Conservation (phyloP, 208 protist species). For the Leishmania aethiopica region DNA sequence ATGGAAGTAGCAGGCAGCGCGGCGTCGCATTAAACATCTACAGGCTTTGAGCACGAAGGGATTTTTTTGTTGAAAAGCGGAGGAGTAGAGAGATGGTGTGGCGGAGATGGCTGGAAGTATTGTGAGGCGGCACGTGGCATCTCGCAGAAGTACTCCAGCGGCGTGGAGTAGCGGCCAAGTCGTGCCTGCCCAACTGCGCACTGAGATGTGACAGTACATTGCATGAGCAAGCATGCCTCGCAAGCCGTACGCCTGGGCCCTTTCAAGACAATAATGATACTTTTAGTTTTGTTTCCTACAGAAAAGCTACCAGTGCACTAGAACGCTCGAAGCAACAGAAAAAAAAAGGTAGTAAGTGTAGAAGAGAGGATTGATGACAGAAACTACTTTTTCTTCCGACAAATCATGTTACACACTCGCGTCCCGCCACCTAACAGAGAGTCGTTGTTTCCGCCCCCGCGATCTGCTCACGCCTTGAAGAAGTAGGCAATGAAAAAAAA, state of each 20-base stretch:
- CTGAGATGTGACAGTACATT: background rate
- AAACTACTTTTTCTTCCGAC: background rate
- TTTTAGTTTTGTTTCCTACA: constrained; percentile 23
- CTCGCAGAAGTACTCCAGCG: background rate
- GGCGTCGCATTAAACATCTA: constrained; percentile 7
- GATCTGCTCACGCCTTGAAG: constrained; percentile 76
- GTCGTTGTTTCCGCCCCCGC: background rate
- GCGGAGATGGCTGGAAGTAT: background rate
- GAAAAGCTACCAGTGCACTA: constrained; percentile 19
- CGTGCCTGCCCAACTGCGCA: background rate
- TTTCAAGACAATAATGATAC: background rate
- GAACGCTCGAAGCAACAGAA: background rate
- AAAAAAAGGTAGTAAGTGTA: constrained; percentile 5
- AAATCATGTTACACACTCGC: background rate
- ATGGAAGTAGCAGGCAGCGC: background rate
- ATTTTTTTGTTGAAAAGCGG: background rate
- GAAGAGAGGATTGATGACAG: background rate
- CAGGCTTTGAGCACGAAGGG: background rate
- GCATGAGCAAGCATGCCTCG: background rate
- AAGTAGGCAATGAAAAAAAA: constrained; percentile 88
- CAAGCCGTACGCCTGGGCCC: background rate
- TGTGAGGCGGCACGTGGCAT: background rate
- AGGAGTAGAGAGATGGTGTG: background rate
- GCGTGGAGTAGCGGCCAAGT: too few relatives aligned
- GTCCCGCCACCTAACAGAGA: background rate